phyloP scores from a whole-genome alignment of 164 flowering plant species.

The Nymphaea colorata region DNA sequence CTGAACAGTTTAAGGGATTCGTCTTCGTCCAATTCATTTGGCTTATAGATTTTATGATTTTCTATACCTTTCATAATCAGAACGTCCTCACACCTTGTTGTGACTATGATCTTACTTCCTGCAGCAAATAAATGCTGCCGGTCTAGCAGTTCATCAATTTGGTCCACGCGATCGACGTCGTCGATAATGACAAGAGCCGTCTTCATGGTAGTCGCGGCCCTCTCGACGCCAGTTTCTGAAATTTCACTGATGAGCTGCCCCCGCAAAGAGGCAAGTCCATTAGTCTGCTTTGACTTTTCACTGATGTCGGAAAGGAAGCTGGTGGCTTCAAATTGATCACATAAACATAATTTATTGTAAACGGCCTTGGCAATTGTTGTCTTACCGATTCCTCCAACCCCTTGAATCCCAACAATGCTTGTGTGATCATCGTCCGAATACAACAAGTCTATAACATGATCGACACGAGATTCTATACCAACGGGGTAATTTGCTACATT shows the following conservation, averaged over 20 bases:
- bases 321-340: neutral
- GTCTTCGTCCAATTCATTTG: neutral
- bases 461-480: neutral
- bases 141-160: neutral
- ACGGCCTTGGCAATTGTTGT: neutral
- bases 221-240: neutral
- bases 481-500: neutral
- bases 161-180: neutral
- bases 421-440: neutral
- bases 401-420: neutral
- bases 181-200: neutral
- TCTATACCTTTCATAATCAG: neutral
- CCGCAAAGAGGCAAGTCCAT: neutral
- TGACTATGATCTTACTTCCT: neutral
- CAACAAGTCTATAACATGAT: neutral
- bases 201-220: neutral
- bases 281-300: neutral
- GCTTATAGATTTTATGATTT: neutral
- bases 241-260: neutral
- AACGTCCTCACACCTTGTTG: neutral
- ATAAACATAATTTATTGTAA: too few relatives aligned
- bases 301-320: neutral
- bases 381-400: neutral
- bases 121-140: neutral
- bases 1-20: neutral